Percentiles rank a stretch among this genome's conserved stretches.
phyloP scores from a whole-genome alignment of 2,329 filamentous ascomycete species.

The Colletotrichum sp. region DNA sequence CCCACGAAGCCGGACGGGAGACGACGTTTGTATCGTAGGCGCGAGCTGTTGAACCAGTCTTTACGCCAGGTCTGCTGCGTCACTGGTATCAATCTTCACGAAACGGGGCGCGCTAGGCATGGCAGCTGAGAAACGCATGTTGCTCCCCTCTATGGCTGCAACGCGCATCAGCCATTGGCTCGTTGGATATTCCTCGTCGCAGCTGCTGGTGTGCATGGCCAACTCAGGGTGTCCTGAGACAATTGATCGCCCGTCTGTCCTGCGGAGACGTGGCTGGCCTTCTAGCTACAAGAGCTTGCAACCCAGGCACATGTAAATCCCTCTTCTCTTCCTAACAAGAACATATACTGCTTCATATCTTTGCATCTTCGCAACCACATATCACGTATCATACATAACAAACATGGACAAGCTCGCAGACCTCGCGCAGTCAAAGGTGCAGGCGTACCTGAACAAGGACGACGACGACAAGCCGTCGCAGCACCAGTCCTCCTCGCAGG shows the following conservation, averaged over 20 bases:
- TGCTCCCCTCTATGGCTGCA: slow-evolving; percentile 9
- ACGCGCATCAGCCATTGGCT: not conserved
- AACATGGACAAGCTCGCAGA: slow-evolving; percentile 44
- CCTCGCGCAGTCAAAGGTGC: slow-evolving; percentile 29
- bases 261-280: slow-evolving; percentile 9
- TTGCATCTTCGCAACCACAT: not conserved
- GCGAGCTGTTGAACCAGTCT: not conserved
- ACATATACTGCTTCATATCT: not conserved
- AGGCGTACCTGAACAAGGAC: slow-evolving; percentile 37
- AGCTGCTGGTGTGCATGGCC: slow-evolving; percentile 7
- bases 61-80: not conserved
- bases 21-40: not conserved
- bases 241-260: slow-evolving; percentile 4
- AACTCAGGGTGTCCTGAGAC: slow-evolving; percentile 16
- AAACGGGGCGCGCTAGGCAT: not conserved
- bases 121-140: not conserved
- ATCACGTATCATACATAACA: not conserved
- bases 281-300: slow-evolving; percentile 2
- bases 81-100: not conserved
- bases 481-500: not conserved
- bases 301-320: not conserved
- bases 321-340: not conserved
- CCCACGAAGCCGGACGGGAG: not conserved
- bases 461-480: slow-evolving; percentile 31
- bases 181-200: not conserved